Percentiles rank a stretch among this genome's conserved stretches.
Conservation (phyloP, 768 basidiomycete genomes). For the Lentinula lateritia region DNA sequence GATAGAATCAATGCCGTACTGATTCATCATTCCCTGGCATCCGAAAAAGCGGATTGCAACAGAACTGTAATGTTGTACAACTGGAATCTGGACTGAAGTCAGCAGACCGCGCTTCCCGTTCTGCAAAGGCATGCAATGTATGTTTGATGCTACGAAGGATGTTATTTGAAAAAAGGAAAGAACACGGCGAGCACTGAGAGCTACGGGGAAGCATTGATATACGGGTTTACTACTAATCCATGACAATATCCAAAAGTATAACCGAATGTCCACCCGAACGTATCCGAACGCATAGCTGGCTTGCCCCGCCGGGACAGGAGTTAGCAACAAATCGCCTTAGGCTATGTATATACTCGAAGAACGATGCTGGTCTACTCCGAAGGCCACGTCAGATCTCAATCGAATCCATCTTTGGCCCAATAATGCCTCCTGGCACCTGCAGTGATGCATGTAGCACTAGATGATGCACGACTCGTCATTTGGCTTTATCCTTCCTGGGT, state of each 20-base stretch:
- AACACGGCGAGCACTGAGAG: not conserved
- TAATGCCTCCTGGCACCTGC: not conserved
- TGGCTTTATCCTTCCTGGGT: not conserved
- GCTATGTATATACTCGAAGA: not conserved
- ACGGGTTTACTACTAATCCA: not conserved
- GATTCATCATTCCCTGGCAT: not conserved
- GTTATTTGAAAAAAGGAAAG: not conserved
- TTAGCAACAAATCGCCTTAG: not conserved
- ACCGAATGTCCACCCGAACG: no score
- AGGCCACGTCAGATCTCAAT: not conserved
- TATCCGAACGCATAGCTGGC: no score
- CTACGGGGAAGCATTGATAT: not conserved
- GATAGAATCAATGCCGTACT: not conserved
- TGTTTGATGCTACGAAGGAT: no score
- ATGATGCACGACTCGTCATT: not conserved
- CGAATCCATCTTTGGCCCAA: not conserved
- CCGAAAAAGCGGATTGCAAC: not conserved
- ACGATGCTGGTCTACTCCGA: not conserved
- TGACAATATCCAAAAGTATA: not conserved
- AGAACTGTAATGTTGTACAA: not conserved
- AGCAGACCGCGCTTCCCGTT: constrained; percentile 3
- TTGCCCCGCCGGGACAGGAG: no score
- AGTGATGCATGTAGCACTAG: not conserved
- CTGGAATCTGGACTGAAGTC: not conserved
- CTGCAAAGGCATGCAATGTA: not conserved